Evolutionary conservation across 2,329 filamentous ascomycete genomes (phyloP).

Genomic region (Colletotrichum eremochloae): DNA sequence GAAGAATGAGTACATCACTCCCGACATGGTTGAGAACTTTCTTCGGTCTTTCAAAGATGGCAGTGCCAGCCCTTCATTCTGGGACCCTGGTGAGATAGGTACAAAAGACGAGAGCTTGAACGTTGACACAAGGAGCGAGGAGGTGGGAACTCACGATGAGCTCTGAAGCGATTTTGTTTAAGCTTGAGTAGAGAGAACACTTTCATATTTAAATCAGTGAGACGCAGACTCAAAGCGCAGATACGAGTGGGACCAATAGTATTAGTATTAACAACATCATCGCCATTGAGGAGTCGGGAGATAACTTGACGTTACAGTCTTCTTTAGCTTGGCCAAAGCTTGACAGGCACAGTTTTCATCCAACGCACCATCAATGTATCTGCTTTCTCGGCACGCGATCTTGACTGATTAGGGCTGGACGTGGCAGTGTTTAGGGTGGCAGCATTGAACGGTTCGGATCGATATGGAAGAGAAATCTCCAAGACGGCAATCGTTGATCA

Average conservation of each 20-base stretch:
- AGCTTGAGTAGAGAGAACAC: too few species aligned
- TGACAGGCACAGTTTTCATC: background rate
- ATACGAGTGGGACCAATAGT: background rate
- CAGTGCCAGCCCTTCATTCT: background rate
- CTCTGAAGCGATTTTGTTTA: background rate
- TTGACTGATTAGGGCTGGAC: background rate
- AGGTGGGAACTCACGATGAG: background rate
- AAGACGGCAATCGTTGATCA: background rate
- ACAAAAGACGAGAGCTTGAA: background rate
- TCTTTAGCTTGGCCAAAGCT: background rate
- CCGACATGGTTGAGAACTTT: conserved; percentile 28
- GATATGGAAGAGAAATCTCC: background rate
- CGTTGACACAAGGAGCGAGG: background rate
- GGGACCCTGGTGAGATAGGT: background rate
- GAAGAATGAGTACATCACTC: conserved; percentile 17
- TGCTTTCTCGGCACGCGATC: background rate
- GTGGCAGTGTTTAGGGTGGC: background rate
- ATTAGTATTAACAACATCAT: background rate
- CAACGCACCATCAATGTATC: background rate
- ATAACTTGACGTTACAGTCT: background rate
- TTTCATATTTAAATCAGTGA: background rate
- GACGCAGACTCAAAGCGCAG: background rate
- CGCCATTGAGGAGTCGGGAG: background rate
- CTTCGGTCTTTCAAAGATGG: conserved; percentile 1
- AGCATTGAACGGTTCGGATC: background rate